These are phyloP conservation scores for Colletotrichum spinosum DNA, from an alignment of 2,329 filamentous ascomycete genomes.

Conservation along the genomic window DNA sequence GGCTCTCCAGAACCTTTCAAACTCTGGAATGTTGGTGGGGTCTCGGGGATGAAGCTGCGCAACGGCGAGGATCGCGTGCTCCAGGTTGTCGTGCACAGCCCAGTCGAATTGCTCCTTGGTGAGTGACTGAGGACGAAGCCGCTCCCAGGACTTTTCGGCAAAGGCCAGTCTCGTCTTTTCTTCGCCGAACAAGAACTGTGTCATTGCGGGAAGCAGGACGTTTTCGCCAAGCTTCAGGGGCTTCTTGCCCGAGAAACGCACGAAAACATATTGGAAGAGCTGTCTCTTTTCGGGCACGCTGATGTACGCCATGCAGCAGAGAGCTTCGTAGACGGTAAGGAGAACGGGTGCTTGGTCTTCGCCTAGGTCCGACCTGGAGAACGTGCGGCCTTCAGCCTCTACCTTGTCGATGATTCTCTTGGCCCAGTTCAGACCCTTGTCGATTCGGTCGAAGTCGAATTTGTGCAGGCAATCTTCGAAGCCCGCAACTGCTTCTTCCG, in stretches of 20 bases:
- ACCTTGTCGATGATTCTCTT: slow-evolving; percentile 65
- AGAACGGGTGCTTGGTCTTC: slow-evolving; percentile 69
- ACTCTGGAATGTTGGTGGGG: slow-evolving; percentile 54
- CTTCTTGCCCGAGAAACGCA: slow-evolving; percentile 81
- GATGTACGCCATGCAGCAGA: slow-evolving; percentile 87
- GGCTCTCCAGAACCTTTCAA: slow-evolving; percentile 84
- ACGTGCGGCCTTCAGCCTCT: slow-evolving; percentile 57
- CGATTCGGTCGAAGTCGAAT: slow-evolving; percentile 72
- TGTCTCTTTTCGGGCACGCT: slow-evolving; percentile 61
- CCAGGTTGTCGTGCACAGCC: slow-evolving; percentile 81
- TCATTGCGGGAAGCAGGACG: slow-evolving; percentile 83
- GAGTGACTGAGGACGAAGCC: slow-evolving; percentile 70
- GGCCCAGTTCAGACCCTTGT: slow-evolving; percentile 68
- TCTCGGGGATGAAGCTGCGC: slow-evolving; percentile 59
- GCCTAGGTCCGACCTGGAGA: slow-evolving; percentile 60
- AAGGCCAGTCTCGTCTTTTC: slow-evolving; percentile 74
- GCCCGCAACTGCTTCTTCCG: slow-evolving; percentile 62
- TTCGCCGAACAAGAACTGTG: slow-evolving; percentile 83
- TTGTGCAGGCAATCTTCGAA: slow-evolving; percentile 69
- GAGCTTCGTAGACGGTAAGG: slow-evolving; percentile 85
- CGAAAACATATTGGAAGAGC: slow-evolving; percentile 86
- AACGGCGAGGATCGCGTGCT: slow-evolving; percentile 73
- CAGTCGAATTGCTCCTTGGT: slow-evolving; percentile 85
- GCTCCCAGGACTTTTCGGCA: slow-evolving; percentile 76
- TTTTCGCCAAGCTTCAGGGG: slow-evolving; percentile 81